A percentile compares a stretch with the other conserved stretches of the same genome.
These are phyloP conservation scores for Punica granatum DNA, from an alignment of 345 rosid species.

Conservation along the genomic window DNA sequence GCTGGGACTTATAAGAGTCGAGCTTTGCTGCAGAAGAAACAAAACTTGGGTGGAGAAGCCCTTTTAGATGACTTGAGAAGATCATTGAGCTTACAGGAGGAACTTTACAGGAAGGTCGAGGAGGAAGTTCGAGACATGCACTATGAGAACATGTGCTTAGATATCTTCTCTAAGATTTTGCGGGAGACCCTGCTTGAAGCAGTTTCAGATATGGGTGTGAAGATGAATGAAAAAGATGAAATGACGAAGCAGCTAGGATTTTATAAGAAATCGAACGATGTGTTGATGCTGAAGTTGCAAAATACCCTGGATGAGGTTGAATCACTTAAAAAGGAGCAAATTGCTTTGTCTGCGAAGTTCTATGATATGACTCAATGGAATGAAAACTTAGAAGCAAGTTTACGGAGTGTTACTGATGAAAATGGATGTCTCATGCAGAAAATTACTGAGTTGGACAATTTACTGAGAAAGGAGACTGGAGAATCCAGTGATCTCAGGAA, in stretches of 20 bases:
- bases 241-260: slow-evolving; percentile 59
- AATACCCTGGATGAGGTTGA: slow-evolving; percentile 52
- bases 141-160: slow-evolving; percentile 54
- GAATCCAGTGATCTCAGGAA: slow-evolving; percentile 47
- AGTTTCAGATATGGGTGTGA: slow-evolving; percentile 30
- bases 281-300: slow-evolving; percentile 57
- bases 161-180: slow-evolving; percentile 66
- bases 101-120: slow-evolving; percentile 70
- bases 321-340: slow-evolving; percentile 50
- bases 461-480: slow-evolving; percentile 42
- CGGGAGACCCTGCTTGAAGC: slow-evolving; percentile 62
- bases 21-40: slow-evolving; percentile 34
- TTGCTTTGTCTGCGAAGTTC: slow-evolving; percentile 46
- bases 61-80: slow-evolving; percentile 65
- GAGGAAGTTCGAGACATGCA: slow-evolving; percentile 73
- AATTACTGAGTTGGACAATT: slow-evolving; percentile 38
- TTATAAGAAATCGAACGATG: slow-evolving; percentile 51
- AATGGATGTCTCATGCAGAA: slow-evolving; percentile 56
- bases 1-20: slow-evolving; percentile 23
- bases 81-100: slow-evolving; percentile 76
- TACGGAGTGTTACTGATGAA: slow-evolving; percentile 45
- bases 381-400: slow-evolving; percentile 42
- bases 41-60: slow-evolving; percentile 53
- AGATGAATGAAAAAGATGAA: slow-evolving; percentile 42
- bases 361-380: slow-evolving; percentile 46